Evolutionary conservation across 2,329 filamentous ascomycete genomes (phyloP), one percentile per base, ranked within the genome.

Genomic region (Ophiosphaerella herpotricha): DNA sequence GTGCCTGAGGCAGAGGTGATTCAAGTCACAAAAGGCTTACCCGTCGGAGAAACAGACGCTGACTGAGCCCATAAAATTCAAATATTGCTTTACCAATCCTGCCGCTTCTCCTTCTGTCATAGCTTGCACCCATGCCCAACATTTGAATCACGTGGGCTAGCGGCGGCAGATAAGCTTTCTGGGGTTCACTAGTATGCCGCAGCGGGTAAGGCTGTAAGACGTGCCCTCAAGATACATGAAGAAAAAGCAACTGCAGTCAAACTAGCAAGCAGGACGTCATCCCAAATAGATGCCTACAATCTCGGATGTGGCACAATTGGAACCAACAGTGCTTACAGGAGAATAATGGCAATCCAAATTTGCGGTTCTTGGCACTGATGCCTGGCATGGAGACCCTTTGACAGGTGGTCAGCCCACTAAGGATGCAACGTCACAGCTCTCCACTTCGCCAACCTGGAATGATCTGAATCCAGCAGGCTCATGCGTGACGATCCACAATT

Each of bases 101-200:
- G 18, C 18, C 2, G 18, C 12, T 29, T 36, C 14, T 36, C 8
- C n/a, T 16, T 14, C 34, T 18, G 14, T 36, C 5, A 7, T 8
- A 8, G 23, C 6, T 32, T 11, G n/a, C 12, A 41, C 11, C 39
- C 23, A 29, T 26, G 26, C 26, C 26, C 6, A 29, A 29, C 26
- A 8, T 29, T 5, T 29, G 26, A 54, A 51, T 21, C 52, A 46
- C 54, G 41, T 37, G 39, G 57, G 58, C 53, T 64, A 63, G 61
- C 55, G 58, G 60, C 49, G 56, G 57, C 50, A 57, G 57, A 59
- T 51, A 68, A 69, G 64, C 66, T 65, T 68, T 63, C 59, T 56
- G 50, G 55, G 55, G 52, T 42, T 39, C 48, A 55, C 61, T 66
- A 68, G 58, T 51, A 50, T 41, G 50, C 35, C 33, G 48, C 54